Percentiles rank a stretch among this genome's conserved stretches.
phyloP scores from a whole-genome alignment of 2,329 filamentous ascomycete species.

The Emydomyces testavorans region DNA sequence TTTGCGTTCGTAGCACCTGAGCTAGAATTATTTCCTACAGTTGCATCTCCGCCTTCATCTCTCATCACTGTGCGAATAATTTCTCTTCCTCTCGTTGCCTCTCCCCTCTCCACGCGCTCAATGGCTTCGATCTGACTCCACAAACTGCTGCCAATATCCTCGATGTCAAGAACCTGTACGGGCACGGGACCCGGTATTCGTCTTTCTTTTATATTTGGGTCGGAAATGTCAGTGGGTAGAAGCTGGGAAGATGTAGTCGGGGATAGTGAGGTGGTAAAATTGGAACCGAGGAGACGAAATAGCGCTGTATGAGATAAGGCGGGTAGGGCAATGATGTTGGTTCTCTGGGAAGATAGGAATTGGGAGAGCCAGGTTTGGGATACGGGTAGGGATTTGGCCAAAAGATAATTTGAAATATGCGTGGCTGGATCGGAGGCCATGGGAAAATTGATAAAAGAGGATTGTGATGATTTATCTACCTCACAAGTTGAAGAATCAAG shows the following conservation, averaged over 20 bases:
- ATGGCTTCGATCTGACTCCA: conserved; percentile 80
- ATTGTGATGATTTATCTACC: no score
- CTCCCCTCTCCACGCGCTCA: conserved; percentile 41
- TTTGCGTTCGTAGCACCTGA: conserved; percentile 13
- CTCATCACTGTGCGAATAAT: conserved; percentile 60
- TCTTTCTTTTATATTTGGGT: conserved; percentile 45
- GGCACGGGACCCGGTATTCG: conserved; percentile 51
- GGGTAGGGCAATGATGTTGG: conserved; percentile 47
- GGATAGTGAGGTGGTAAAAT: conserved; percentile 54
- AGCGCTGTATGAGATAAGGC: conserved; percentile 68
- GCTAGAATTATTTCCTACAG: conserved; percentile 4
- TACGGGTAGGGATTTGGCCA: conserved; percentile 44
- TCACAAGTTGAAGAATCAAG: no score
- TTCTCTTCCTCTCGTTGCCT: conserved; percentile 56
- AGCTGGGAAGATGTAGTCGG: conserved; percentile 34
- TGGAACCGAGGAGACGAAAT: conserved; percentile 65
- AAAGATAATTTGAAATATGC: conserved; percentile 43
- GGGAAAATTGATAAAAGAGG: no score
- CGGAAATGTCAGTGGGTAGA: conserved; percentile 49
- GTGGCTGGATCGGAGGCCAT: conserved; percentile 13
- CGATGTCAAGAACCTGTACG: conserved; percentile 75
- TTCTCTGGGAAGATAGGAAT: conserved; percentile 48
- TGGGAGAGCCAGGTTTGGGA: conserved; percentile 51
- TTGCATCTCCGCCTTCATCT: conserved; percentile 32
- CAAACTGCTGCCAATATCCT: conserved; percentile 66